Base-by-base conservation (phyloP, 441 rosid genomes). In the Populus tomentosa region DNA sequence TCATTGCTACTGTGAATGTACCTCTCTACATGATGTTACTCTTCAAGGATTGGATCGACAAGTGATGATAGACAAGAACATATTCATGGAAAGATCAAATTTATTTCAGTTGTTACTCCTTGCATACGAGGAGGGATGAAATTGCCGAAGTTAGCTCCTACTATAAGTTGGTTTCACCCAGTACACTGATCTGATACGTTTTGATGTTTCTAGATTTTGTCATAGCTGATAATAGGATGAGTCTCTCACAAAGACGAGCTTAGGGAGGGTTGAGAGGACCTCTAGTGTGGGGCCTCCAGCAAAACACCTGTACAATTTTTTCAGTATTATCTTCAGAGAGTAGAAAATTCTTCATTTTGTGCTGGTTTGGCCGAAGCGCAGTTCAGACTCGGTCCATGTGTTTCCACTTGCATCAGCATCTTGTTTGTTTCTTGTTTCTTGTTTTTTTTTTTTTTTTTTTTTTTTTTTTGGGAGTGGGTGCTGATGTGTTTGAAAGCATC, bases 1-100 rank as follows among this genome's bases (percentile, higher is more conserved):
- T 89, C 71, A 86, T 93, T 74, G 97, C 97, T n/a, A 88, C 87
- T 0, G 86, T 89, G 20, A 92, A 93, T 67, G 81, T 89, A 76
- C 90, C 97, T 69, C 83, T 93, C 59, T 93, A 93, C 87, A 87
- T 93, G 92, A 88, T 92, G 97, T 81, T 95, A 83, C 85, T 95
- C 75, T 95, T 95, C 84, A 95, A 95, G 86, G 98, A 95, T 83
- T 93, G 97, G 98, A 82, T 90, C 28, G 94, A 92, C 73, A 75
- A 86, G 81, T 90, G 85, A 59, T 32, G 85, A 59, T 32, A 26
- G 62, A 21, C 30, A 65, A 9, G 46, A 46, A 21, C 63, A 42
- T 13, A 42, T 42, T 46, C 6, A 9, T 14, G n/a, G 9, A 26
- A 10, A 11, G 42, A 28, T 67, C 36, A 26, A 13, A 63, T 23